These are phyloP conservation scores for Peronospora tabacina DNA, from an alignment of 352 stramenopile genomes.

Conservation along the genomic window DNA sequence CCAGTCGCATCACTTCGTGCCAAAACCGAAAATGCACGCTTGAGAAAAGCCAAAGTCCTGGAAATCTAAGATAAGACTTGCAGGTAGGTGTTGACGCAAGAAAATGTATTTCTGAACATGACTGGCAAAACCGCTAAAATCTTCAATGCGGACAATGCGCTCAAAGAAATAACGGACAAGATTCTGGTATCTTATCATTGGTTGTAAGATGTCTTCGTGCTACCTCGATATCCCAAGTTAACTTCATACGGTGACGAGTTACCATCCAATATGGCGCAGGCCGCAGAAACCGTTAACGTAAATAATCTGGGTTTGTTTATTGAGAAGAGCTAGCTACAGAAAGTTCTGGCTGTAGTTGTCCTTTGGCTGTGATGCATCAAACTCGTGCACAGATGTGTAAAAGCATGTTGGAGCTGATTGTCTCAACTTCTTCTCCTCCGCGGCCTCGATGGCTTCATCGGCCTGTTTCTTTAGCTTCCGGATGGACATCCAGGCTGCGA, in stretches of 20 bases:
- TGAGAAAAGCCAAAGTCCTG: no score
- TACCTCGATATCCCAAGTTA: no score
- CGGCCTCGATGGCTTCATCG: constrained; percentile 14
- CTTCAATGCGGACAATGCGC: no score
- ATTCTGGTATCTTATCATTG: no score
- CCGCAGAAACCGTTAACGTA: not conserved
- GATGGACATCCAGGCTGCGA: constrained; percentile 21
- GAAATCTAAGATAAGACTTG: no score
- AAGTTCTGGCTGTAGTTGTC: constrained; percentile 41
- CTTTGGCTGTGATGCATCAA: constrained; percentile 16
- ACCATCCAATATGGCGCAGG: constrained; percentile 2
- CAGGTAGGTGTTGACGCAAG: no score
- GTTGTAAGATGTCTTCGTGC: no score
- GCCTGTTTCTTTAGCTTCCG: constrained; percentile 15
- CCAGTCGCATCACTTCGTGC: no score
- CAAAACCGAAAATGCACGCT: no score
- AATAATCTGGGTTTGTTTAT: not conserved
- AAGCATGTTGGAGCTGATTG: constrained; percentile 11
- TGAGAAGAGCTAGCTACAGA: constrained; percentile 10
- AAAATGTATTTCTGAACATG: no score
- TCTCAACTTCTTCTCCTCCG: constrained; percentile 17
- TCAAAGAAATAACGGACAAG: no score
- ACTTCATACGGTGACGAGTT: not conserved
- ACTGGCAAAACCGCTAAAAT: no score
- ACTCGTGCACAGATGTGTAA: constrained; percentile 18